phyloP scores from a whole-genome alignment of 768 basidiomycete species.

The Dioszegia crocea region DNA sequence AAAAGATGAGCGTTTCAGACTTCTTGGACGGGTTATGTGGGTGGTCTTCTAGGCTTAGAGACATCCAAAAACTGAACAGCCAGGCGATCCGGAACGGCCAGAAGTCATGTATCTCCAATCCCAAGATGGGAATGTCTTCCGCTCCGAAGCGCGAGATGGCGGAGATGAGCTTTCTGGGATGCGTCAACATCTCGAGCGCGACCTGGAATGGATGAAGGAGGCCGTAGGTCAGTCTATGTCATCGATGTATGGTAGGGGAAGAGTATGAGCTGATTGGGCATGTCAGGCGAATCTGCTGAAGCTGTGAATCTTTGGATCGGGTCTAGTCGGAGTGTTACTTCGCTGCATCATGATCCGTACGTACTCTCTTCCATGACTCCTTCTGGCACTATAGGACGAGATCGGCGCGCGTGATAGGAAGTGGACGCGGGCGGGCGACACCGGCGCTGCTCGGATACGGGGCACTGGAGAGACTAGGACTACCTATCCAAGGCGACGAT shows the following conservation, averaged over 20 bases:
- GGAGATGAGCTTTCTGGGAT: constrained; percentile 61
- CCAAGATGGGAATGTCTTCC: constrained; percentile 82
- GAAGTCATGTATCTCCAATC: constrained; percentile 74
- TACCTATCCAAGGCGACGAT: no score
- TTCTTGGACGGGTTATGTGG: constrained; percentile 5
- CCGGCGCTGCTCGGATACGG: no score
- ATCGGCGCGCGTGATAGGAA: no score
- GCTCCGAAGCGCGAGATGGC: constrained; percentile 11
- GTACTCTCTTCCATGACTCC: constrained; percentile 5
- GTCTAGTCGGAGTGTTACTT: constrained; percentile 68
- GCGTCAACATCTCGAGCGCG: constrained; percentile 62
- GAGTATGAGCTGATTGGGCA: no score
- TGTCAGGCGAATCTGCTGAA: constrained; percentile 64
- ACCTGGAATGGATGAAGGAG: constrained; percentile 70
- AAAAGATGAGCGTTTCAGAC: constrained; percentile 62
- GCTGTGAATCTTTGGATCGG: constrained; percentile 95
- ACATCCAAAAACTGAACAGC: background rate
- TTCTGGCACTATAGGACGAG: no score
- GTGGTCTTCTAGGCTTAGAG: background rate
- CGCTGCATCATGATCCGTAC: constrained; percentile 66
- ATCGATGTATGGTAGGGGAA: no score
- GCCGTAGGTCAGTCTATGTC: constrained; percentile 66
- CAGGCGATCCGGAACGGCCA: constrained; percentile 13
- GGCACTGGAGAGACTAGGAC: no score
- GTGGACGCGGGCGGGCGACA: no score